These are phyloP conservation scores for Antrodiella citrinella DNA, from an alignment of 768 basidiomycete species.

Conservation along the genomic window DNA sequence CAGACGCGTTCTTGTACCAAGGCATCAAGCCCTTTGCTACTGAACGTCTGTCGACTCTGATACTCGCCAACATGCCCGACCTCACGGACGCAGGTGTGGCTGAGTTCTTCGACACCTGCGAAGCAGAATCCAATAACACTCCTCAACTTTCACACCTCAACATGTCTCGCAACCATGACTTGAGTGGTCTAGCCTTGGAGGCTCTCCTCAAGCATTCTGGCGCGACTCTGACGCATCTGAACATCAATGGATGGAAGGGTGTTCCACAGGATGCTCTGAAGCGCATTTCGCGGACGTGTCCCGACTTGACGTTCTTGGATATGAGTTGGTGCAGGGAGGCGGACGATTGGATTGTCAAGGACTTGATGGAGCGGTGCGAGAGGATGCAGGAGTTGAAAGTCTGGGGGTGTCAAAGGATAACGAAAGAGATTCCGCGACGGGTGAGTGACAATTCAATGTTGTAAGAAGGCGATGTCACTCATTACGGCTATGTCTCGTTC, in stretches of 20 bases:
- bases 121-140: conserved; percentile 23
- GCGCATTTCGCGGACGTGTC: conserved; percentile 25
- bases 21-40: conserved; percentile 49
- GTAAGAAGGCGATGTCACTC: too few species aligned
- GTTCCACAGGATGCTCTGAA: conserved; percentile 40
- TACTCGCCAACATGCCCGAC: conserved; percentile 45
- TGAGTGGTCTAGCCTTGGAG: conserved; percentile 45
- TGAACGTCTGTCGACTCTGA: conserved; percentile 43
- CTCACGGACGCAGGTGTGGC: conserved; percentile 68
- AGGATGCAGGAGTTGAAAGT: conserved; percentile 39
- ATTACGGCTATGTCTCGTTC: too few species aligned
- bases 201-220: conserved; percentile 69
- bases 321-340: conserved; percentile 79
- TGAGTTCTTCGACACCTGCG: conserved; percentile 57
- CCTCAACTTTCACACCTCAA: conserved; percentile 45
- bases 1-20: conserved; percentile 47
- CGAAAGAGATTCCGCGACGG: conserved; percentile 38
- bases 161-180: conserved; percentile 52
- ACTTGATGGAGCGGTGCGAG: conserved; percentile 41
- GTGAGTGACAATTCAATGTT: conserved; percentile 20
- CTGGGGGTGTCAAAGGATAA: conserved; percentile 48
- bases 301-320: conserved; percentile 53
- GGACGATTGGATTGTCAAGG: conserved; percentile 77
- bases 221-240: conserved; percentile 43
- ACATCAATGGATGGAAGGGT: conserved; percentile 73